Conservation (phyloP, 2,329 filamentous ascomycete species). For the Talaromyces sp. region DNA sequence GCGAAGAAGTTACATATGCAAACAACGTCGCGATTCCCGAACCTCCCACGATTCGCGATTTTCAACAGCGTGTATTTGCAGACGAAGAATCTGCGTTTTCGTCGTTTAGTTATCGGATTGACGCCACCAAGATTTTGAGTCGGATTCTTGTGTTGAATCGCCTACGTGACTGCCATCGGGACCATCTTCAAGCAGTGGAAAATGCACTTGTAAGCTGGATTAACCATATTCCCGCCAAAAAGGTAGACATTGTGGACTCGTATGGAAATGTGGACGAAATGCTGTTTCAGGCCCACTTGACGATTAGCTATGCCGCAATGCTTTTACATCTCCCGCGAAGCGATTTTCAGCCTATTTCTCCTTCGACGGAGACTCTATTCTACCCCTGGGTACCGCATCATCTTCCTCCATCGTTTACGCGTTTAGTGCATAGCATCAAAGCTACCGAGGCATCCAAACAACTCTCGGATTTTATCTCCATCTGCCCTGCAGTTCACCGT, state of each 20-base stretch:
- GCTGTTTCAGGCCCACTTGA: conserved; percentile 34
- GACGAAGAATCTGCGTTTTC: conserved; percentile 65
- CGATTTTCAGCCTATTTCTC: conserved; percentile 42
- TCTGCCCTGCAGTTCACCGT: conserved; percentile 25
- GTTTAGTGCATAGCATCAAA: conserved; percentile 29
- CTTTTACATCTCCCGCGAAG: conserved; percentile 71
- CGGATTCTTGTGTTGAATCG: conserved; percentile 54
- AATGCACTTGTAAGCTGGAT: conserved; percentile 63
- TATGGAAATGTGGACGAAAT: conserved; percentile 68
- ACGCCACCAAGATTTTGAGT: conserved; percentile 69
- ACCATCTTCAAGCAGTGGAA: conserved; percentile 54
- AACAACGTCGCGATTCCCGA: conserved; percentile 49
- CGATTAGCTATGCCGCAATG: conserved; percentile 49
- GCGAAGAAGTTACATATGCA: conserved; percentile 61
- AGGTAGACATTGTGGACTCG: conserved; percentile 61
- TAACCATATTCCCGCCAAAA: conserved; percentile 65
- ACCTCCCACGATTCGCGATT: conserved; percentile 15
- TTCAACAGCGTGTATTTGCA: conserved; percentile 22
- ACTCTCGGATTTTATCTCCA: conserved; percentile 26
- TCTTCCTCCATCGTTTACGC: conserved; percentile 26
- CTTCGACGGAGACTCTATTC: conserved; percentile 19
- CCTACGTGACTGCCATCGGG: conserved; percentile 35
- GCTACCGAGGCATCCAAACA: conserved; percentile 29
- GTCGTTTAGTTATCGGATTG: conserved; percentile 76
- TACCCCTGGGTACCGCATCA: conserved; percentile 21